phyloP scores from a whole-genome alignment of 495 filamentous ascomycete species.

The Podospora appendiculata region DNA sequence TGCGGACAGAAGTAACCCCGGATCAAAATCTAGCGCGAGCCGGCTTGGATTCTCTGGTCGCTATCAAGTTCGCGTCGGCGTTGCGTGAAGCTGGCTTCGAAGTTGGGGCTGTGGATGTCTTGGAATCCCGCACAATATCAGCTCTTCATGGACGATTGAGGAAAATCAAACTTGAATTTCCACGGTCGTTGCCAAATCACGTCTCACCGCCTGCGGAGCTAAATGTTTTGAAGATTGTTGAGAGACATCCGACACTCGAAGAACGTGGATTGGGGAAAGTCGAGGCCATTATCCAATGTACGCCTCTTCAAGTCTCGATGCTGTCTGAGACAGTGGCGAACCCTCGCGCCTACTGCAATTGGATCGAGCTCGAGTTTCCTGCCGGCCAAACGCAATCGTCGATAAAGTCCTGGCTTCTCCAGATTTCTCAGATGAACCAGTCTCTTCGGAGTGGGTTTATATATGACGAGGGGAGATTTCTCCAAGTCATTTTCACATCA shows the following conservation, averaged over 20 bases:
- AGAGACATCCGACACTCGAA: conserved; percentile 1
- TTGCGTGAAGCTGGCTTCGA: conserved; percentile 45
- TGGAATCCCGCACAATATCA: conserved; percentile 42
- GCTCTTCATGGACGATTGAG: not conserved
- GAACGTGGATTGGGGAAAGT: conserved; percentile 24
- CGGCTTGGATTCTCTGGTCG: conserved; percentile 66
- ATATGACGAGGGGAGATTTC: conserved; percentile 42
- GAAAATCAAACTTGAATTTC: not conserved
- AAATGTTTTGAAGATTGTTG: not conserved
- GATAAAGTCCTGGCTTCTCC: conserved; percentile 39
- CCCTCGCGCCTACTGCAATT: conserved; percentile 61
- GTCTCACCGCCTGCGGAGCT: not conserved
- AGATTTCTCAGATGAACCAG: conserved; percentile 48
- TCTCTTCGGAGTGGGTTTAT: conserved; percentile 65
- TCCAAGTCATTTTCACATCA: conserved; percentile 53
- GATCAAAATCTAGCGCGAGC: conserved; percentile 38
- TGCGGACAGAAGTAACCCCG: conserved; percentile 35
- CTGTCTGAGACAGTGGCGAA: conserved; percentile 55
- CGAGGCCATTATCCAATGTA: conserved; percentile 51
- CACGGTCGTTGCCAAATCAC: not conserved
- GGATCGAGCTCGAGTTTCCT: conserved; percentile 52
- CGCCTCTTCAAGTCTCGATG: conserved; percentile 70
- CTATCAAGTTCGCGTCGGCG: conserved; percentile 57
- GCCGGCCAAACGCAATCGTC: conserved; percentile 11
- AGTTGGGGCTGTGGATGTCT: conserved; percentile 46